Conservation (phyloP, 2,329 filamentous ascomycete species). For the Incumbomyces lentus region DNA sequence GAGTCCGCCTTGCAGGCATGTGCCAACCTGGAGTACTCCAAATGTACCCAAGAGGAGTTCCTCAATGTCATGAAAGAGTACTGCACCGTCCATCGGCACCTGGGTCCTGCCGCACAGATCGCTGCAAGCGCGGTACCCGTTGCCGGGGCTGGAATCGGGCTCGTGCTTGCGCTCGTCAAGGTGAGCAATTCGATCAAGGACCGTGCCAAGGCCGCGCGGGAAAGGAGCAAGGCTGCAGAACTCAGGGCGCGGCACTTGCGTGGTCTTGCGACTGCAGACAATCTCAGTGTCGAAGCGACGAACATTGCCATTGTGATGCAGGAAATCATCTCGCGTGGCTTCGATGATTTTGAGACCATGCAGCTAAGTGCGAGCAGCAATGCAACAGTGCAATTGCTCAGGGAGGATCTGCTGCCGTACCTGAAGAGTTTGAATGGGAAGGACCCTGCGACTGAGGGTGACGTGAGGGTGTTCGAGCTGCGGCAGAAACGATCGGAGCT, state of each 20-base stretch:
- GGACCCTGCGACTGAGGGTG: not conserved
- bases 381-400: constrained; percentile 4
- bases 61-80: constrained; percentile 9
- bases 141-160: constrained; percentile 3
- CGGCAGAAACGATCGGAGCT: constrained; percentile 5
- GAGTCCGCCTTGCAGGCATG: constrained; percentile 7
- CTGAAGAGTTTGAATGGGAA: constrained; percentile 1
- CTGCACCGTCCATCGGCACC: not conserved
- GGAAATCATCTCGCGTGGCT: constrained; percentile 2
- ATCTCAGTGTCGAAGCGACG: constrained; percentile 3
- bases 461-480: not conserved
- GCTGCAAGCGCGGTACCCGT: constrained; percentile 2
- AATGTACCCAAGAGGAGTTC: constrained; percentile 6
- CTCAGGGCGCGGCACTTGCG: constrained; percentile 3
- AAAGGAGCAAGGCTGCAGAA: constrained; percentile 2
- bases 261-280: constrained; percentile 5
- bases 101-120: not conserved
- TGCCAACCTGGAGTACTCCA: constrained; percentile 6
- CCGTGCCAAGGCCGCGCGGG: constrained; percentile 2
- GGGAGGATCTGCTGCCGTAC: constrained; percentile 7
- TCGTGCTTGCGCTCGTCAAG: constrained; percentile 6
- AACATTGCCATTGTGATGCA: constrained; percentile 6
- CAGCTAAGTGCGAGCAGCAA: not conserved
- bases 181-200: constrained; percentile 6
- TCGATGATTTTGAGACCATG: constrained; percentile 6